phyloP scores from a whole-genome alignment of 2,329 filamentous ascomycete genomes.

The Epichloe festucae region DNA sequence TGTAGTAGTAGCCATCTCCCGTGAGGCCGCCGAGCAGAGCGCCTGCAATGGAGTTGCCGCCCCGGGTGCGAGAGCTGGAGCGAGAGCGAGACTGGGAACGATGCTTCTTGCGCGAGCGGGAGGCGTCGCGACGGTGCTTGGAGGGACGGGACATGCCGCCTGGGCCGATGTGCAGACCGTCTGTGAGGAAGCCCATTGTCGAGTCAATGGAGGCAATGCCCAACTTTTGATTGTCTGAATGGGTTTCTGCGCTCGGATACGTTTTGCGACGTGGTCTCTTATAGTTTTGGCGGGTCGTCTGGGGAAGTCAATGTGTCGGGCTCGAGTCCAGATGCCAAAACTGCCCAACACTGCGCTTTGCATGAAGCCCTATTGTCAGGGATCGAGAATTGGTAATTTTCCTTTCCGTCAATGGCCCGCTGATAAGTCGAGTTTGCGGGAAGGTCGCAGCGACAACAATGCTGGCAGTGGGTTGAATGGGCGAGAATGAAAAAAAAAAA shows the following conservation, averaged over 20 bases:
- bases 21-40: conserved; percentile 19
- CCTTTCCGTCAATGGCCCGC: not conserved
- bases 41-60: conserved; percentile 20
- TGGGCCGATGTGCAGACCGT: conserved; percentile 10
- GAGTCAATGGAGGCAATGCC: too few species aligned
- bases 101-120: conserved; percentile 21
- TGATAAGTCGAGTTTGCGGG: not conserved
- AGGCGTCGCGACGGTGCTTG: conserved; percentile 14
- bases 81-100: conserved; percentile 21
- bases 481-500: not conserved
- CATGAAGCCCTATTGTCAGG: not conserved
- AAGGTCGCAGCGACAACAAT: too few species aligned
- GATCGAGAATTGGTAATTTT: not conserved
- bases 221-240: too few species aligned
- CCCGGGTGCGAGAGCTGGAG: conserved; percentile 23
- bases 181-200: conserved; percentile 23
- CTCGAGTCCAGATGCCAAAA: not conserved
- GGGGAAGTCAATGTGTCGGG: not conserved
- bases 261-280: too few species aligned
- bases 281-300: too few species aligned
- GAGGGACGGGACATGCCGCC: conserved; percentile 16
- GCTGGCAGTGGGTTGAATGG: not conserved
- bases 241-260: too few species aligned
- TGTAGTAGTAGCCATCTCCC: conserved; percentile 21
- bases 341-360: not conserved